Percentiles rank a stretch among this genome's conserved stretches.
These are phyloP conservation scores for Mycena haematopus DNA, from an alignment of 768 basidiomycete genomes.

Conservation along the genomic window DNA sequence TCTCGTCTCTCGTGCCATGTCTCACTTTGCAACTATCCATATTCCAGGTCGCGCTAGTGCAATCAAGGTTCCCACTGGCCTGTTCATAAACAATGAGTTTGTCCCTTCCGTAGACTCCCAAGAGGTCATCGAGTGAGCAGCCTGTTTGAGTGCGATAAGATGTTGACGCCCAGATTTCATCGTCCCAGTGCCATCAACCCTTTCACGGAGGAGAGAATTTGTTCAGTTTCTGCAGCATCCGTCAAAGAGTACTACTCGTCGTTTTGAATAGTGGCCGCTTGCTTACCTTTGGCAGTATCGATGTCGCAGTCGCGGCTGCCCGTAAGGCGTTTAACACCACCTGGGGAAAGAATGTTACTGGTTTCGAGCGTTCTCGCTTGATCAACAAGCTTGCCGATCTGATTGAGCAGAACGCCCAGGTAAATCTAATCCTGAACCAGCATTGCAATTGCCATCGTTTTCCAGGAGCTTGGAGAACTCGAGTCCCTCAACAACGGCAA, in stretches of 20 bases:
- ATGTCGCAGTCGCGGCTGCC: constrained; percentile 83
- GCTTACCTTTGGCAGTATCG: constrained; percentile 70
- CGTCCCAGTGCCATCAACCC: constrained; percentile 78
- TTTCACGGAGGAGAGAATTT: constrained; percentile 59
- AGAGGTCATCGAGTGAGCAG: constrained; percentile 66
- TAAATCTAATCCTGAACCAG: neutral
- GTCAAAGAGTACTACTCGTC: constrained; percentile 20
- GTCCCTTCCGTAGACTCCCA: constrained; percentile 74
- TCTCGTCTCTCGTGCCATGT: constrained; percentile 45
- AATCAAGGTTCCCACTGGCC: constrained; percentile 75
- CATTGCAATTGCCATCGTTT: neutral
- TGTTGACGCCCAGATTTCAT: constrained; percentile 7
- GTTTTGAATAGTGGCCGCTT: neutral
- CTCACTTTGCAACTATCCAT: constrained; percentile 46
- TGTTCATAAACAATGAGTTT: constrained; percentile 94
- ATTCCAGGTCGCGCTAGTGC: constrained; percentile 51
- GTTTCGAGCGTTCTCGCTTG: constrained; percentile 79
- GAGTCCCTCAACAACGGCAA: constrained; percentile 93
- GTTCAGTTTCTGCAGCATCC: constrained; percentile 6
- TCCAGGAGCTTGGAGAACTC: constrained; percentile 77
- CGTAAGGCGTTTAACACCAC: constrained; percentile 82
- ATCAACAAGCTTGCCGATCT: constrained; percentile 89
- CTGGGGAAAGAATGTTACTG: constrained; percentile 91
- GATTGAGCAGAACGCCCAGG: constrained; percentile 77
- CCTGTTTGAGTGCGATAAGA: constrained; percentile 30